phyloP scores from a whole-genome alignment of 2,329 filamentous ascomycete species.

The Mariannaea elegans region DNA sequence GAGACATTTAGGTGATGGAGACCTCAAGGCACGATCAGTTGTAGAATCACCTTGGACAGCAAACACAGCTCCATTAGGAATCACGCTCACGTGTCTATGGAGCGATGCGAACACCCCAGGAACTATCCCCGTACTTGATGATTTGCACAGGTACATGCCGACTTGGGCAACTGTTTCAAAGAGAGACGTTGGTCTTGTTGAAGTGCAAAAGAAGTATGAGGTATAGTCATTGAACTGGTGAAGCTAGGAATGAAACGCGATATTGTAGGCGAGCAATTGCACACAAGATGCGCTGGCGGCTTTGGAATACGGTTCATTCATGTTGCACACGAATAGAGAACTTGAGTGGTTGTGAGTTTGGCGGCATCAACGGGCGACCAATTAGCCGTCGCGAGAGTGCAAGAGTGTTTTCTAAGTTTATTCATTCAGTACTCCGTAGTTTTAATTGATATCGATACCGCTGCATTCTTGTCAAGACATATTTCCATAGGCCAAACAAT shows the following conservation, averaged over 20 bases:
- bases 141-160: slow-evolving; percentile 79
- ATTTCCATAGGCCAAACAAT: too few relatives aligned
- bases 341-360: too few relatives aligned
- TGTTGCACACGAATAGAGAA: too few relatives aligned
- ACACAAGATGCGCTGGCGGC: too few relatives aligned
- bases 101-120: slow-evolving; percentile 80
- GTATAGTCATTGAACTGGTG: slow-evolving; percentile 6
- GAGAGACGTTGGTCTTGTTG: slow-evolving; percentile 78
- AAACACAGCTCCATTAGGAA: slow-evolving; percentile 55
- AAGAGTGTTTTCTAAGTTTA: too few relatives aligned
- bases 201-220: slow-evolving; percentile 73
- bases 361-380: too few relatives aligned
- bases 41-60: background rate
- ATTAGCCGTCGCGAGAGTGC: too few relatives aligned
- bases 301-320: too few relatives aligned
- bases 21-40: slow-evolving; percentile 26
- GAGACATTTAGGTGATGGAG: slow-evolving; percentile 12
- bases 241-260: background rate
- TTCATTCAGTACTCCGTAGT: slow-evolving; percentile 13
- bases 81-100: slow-evolving; percentile 83
- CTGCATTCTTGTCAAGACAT: too few relatives aligned
- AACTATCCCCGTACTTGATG: slow-evolving; percentile 83
- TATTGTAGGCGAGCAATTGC: too few relatives aligned
- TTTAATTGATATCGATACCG: slow-evolving; percentile 14
- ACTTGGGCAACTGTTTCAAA: slow-evolving; percentile 84